phyloP scores from a whole-genome alignment of 192 early-diverging fungal species.

The Jimgerdemannia flammicorona region DNA sequence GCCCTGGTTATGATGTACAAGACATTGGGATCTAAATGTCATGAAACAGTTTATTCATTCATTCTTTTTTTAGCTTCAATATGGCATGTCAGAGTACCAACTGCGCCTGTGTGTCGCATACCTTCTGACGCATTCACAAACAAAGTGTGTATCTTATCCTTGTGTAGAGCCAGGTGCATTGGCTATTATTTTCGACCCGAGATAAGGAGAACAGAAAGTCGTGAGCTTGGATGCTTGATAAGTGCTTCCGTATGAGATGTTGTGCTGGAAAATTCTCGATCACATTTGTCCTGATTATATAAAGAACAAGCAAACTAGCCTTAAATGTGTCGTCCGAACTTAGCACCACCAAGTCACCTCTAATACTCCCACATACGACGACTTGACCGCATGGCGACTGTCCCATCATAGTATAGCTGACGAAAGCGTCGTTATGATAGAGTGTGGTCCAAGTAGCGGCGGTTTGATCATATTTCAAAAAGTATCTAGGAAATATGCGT shows the following conservation, averaged over 20 bases:
- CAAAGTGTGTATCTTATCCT: constrained; percentile 41
- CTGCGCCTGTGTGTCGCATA: neutral
- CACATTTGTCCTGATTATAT: neutral
- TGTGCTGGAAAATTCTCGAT: neutral
- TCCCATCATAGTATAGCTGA: constrained; percentile 50
- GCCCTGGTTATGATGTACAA: constrained; percentile 34
- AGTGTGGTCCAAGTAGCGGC: constrained; percentile 26
- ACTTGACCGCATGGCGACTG: constrained; percentile 48
- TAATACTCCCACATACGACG: constrained; percentile 47
- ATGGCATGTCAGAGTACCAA: neutral
- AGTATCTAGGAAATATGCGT: constrained; percentile 29
- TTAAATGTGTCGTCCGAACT: constrained; percentile 42
- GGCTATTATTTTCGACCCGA: constrained; percentile 16
- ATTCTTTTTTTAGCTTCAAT: neutral
- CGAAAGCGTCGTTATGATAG: constrained; percentile 34
- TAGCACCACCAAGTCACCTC: constrained; percentile 49
- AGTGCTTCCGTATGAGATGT: neutral
- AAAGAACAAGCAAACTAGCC: constrained; percentile 6
- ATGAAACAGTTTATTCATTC: neutral
- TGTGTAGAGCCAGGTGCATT: constrained; percentile 29
- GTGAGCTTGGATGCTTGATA: neutral
- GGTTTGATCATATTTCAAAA: constrained; percentile 31
- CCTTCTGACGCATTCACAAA: constrained; percentile 28
- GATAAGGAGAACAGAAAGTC: neutral
- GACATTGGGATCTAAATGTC: constrained; percentile 12